Conservation (phyloP, 441 rosid genomes). For the Hura crepitans region DNA sequence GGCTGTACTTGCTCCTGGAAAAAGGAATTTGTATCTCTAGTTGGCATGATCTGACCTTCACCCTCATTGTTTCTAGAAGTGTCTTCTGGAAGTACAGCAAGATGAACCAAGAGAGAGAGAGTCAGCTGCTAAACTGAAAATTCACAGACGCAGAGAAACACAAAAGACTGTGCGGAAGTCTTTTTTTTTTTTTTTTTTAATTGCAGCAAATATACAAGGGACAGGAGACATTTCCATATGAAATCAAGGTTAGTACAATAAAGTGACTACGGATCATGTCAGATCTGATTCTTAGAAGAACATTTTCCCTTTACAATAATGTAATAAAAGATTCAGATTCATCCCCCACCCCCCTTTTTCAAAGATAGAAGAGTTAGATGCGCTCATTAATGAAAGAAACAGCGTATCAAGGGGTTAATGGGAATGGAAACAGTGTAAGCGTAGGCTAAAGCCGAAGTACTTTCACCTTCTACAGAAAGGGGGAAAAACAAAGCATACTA, state of each 20-base stretch:
- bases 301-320: neutral
- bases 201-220: neutral
- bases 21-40: conserved; percentile 33
- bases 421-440: neutral
- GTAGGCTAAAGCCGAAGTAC: neutral
- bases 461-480: too few relatives aligned
- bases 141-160: neutral
- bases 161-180: neutral
- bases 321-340: neutral
- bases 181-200: neutral
- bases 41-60: conserved; percentile 29
- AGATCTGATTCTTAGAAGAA: neutral
- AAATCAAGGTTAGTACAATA: neutral
- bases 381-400: too few relatives aligned
- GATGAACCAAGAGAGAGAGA: neutral
- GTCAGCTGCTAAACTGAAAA: neutral
- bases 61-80: conserved; percentile 27
- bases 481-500: neutral
- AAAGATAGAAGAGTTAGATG: too few relatives aligned
- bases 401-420: neutral
- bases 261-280: neutral
- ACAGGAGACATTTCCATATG: neutral
- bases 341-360: too few relatives aligned
- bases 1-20: conserved; percentile 75
- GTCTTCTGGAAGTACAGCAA: conserved; percentile 27